These are phyloP conservation scores for Tetracladium maxilliforme DNA, from an alignment of 2,329 filamentous ascomycete species.

Conservation along the genomic window DNA sequence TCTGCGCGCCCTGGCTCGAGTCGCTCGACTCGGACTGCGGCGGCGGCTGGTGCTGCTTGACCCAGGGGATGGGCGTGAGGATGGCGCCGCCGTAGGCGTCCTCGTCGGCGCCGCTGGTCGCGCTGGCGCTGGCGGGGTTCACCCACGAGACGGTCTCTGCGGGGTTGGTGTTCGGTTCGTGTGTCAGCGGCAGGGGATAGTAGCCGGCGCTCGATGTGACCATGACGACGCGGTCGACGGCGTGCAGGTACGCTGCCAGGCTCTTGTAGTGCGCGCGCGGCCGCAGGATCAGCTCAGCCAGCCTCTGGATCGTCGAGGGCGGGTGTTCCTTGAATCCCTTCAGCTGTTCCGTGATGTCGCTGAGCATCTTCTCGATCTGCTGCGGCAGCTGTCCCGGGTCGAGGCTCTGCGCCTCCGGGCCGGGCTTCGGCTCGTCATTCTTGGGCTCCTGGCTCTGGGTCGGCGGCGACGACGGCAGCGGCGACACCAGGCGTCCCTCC, in stretches of 20 bases:
- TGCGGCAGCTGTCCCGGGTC: slow-evolving; percentile 40
- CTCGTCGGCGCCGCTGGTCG: slow-evolving; percentile 56
- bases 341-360: slow-evolving; percentile 46
- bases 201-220: slow-evolving; percentile 70
- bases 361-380: slow-evolving; percentile 46
- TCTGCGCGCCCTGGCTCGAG: slow-evolving; percentile 14
- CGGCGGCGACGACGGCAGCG: slow-evolving; percentile 8
- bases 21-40: slow-evolving; percentile 3
- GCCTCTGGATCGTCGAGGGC: slow-evolving; percentile 83
- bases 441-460: slow-evolving; percentile 36
- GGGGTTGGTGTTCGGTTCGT: slow-evolving; percentile 14
- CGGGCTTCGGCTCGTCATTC: slow-evolving; percentile 52
- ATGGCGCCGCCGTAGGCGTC: slow-evolving; percentile 82
- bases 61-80: slow-evolving; percentile 88
- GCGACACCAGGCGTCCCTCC: slow-evolving; percentile 4
- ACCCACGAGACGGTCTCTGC: slow-evolving; percentile 28
- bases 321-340: slow-evolving; percentile 57
- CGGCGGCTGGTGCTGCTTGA: slow-evolving; percentile 27
- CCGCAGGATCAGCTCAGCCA: slow-evolving; percentile 70
- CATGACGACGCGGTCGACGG: slow-evolving; percentile 77
- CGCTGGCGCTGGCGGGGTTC: slow-evolving; percentile 23
- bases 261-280: slow-evolving; percentile 70
- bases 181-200: slow-evolving; percentile 57
- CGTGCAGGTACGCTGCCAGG: slow-evolving; percentile 74
- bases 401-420: slow-evolving; percentile 17